Evolutionary conservation across 169 alveolate species (phyloP), one percentile per base, ranked within the genome.

Genomic region (Cryptosporidium xiaoi): DNA sequence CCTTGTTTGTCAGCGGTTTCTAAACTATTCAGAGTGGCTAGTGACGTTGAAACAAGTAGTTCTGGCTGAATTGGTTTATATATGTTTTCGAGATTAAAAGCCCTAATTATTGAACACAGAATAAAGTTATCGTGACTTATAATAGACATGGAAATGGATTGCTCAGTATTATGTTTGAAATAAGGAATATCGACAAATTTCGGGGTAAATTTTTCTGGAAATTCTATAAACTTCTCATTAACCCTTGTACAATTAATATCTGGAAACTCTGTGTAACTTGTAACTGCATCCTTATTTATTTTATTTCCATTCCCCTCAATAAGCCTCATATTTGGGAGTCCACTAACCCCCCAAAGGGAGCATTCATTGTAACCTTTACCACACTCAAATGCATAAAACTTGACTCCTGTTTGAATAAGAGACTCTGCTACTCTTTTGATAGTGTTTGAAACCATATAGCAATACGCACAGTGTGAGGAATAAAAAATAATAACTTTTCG

Each of bases 361-460:
- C 87, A 77, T 24, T 77, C 87, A 18, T 29, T 50, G 56, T 77
- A 77, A 31, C 65, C 71, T 15, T 60, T 77, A 29, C 71, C 87
- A 77, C 87, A 77, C 31, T 77, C 87, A 62, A 77, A 77, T 12
- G 87, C 69, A 40, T 77, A 77, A 34, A 77, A 77, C 31, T 60
- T 58, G 16, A 77, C 60, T 10, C 87, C 87, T 7, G 87, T 60
- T 2, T 24, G 77, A 15, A 15, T n/a, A 7, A 77, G 48, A 18
- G 62, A 77, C 16, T 77, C 87, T 8, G 87, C 87, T 20, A 77
- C 87, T 40, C n/a, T 77, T 48, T 77, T 77, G 44, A 77, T 36
- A 77, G 87, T 3, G 40, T 60, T 60, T 4, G 87, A 77, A 29
- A 29, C 69, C 64, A 77, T 60, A n/a, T 77, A 64, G 64, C 87